Base-by-base conservation (phyloP, 768 basidiomycete species). In the Boletus patriciae region DNA sequence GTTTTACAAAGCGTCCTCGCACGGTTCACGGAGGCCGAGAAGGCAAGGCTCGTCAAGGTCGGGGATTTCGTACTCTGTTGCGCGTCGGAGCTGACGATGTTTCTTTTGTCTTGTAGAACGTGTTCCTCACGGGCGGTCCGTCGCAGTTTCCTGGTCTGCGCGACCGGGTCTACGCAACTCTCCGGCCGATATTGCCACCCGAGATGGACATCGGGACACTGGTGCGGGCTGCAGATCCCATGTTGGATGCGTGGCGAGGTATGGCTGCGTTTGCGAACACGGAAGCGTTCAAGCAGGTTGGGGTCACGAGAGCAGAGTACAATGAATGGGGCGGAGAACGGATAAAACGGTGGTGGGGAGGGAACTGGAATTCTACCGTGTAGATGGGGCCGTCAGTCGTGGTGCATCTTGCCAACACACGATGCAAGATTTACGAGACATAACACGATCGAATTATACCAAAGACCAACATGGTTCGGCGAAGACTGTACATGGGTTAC, bases 281-380 rank as follows among this genome's bases (percentile, higher is more conserved):
- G n/a, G 73, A 76, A 0, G 83, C 79, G 55, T 87, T 89, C 63
- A 55, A 62, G 44, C 69, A 67, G 33, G 80, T 84, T 1, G 79
- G 82, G 3, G 82, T 96, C 38, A 91, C 87, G 16, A 80, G 77
- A 63, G 84, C 80, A 6, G 92, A 98, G 69, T 99, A 98, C 62
- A 85, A 92, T 9, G 97, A 99, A 70, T 82, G 85, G 73, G 96
- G 97, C 0, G 85, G 84, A 2, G 94, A 97, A 71, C 81, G 92
- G 58, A 78, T 95, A 57, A 91, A 87, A 71, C 81, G 81, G 67
- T 97, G 97, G 89, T 92, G 88, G 83, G 93, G 93, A 69, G 87
- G 94, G 8, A 98, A 98, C 69, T 91, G 88, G 87, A 90, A 91
- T 66, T 62, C 51, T 0, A 23, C 59, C 1, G 49, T 57, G 50